Evolutionary conservation across 768 basidiomycete genomes (phyloP).

Genomic region (Trametes gibbosa): DNA sequence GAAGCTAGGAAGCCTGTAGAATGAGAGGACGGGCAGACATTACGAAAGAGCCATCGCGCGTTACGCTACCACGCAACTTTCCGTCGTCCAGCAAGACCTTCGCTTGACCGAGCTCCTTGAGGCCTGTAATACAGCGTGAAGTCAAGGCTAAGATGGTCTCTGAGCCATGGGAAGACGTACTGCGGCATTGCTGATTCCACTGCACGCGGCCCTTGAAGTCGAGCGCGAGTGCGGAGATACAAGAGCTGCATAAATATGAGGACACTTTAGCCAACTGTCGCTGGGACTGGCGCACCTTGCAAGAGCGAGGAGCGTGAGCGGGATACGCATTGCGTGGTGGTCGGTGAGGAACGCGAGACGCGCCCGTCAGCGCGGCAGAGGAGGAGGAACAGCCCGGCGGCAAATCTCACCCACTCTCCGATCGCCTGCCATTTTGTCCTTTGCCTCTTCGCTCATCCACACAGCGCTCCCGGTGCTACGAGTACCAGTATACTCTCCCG

Average conservation of each 20-base stretch:
- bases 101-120: conserved; percentile 48
- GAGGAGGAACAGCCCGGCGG: conserved; percentile 5
- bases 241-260: conserved; percentile 12
- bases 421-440: background rate
- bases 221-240: conserved; percentile 38
- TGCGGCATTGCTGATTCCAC: conserved; percentile 70
- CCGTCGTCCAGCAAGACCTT: conserved; percentile 63
- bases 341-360: conserved; percentile 3
- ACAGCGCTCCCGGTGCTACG: background rate
- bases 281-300: conserved; percentile 10
- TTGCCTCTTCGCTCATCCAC: background rate
- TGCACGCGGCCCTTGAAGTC: conserved; percentile 61
- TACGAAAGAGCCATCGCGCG: conserved; percentile 55
- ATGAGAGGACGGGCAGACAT: conserved; percentile 50
- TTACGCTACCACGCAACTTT: conserved; percentile 49
- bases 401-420: background rate
- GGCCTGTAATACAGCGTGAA: conserved; percentile 11
- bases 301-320: conserved; percentile 16
- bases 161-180: conserved; percentile 34
- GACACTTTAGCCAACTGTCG: background rate
- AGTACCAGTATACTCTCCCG: no score
- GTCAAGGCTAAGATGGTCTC: background rate
- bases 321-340: conserved; percentile 18
- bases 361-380: background rate
- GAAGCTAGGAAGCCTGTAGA: background rate